Evolutionary conservation across 768 basidiomycete species (phyloP), one percentile per base, ranked within the genome.

Genomic region (Serendipita sp.): DNA sequence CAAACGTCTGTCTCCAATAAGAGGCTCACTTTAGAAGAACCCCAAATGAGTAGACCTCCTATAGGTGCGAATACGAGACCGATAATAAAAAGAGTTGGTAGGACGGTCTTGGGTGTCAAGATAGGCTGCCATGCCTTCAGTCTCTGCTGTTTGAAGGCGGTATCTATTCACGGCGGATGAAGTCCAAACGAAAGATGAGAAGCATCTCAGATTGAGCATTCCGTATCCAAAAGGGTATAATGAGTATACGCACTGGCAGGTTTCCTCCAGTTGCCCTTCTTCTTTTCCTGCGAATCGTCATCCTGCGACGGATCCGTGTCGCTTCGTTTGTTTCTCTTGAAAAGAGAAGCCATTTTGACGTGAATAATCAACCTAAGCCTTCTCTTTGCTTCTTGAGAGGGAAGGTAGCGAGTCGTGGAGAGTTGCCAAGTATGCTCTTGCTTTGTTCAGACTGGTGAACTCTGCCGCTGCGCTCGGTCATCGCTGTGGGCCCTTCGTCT

Each of bases 41-140:
- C 96, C 92, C 94, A 97, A 66, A 97, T 83, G 62, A 98, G 83
- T 58, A 98, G 79, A 65, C 86, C 96, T 28, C 96, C 96, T 69
- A 99, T 94, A 64, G 93, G 94, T 0, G 90, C 95, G 73, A 99
- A 99, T 68, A 98, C 76, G 69, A 99, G 79, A 51, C 91, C 96
- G 70, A 98, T 85, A 71, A 97, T 84, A 75, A 99, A 94, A 53
- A 99, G 82, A 0, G 93, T 95, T 2, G 96, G 96, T 15, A 99
- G 82, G 24, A 99, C 96, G 1, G 93, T 96, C 75, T 94, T 94
- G 3, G 96, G 96, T 3, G 94, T 97, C 54, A 98, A 81, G 73
- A 99, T 98, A 7, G 96, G 96, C 80, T 99, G 96, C 96, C 96
- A 99, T 72, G 96, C 96, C 78, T 97, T 98, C 72, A 99, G 83